phyloP scores from a whole-genome alignment of 441 rosid genomes.

The Aquilaria agallochum region DNA sequence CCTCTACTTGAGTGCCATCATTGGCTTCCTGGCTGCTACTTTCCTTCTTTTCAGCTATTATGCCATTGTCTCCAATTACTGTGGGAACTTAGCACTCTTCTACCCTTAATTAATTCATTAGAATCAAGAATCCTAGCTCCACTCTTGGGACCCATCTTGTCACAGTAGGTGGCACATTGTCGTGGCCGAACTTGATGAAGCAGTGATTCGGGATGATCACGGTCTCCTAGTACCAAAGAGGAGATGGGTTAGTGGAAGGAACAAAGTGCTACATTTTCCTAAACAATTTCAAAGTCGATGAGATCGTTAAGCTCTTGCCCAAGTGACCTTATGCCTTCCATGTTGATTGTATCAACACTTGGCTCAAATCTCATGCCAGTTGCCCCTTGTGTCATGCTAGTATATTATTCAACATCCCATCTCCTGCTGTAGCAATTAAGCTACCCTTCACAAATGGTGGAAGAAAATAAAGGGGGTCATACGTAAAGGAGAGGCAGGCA shows the following conservation, averaged over 20 bases:
- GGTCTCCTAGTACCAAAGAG: slow-evolving; percentile 54
- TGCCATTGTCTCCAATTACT: slow-evolving; percentile 63
- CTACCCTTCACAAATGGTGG: slow-evolving; percentile 11
- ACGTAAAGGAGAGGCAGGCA: no score
- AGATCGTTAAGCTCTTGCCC: slow-evolving; percentile 76
- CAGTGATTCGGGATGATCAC: slow-evolving; percentile 61
- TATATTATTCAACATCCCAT: slow-evolving; percentile 24
- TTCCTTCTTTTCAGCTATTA: slow-evolving; percentile 76
- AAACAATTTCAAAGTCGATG: slow-evolving; percentile 72
- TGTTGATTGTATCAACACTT: slow-evolving; percentile 76
- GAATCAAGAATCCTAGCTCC: slow-evolving; percentile 29
- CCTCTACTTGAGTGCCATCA: slow-evolving; percentile 72
- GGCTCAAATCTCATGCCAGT: slow-evolving; percentile 82
- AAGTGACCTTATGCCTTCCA: slow-evolving; percentile 85
- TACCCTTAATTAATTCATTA: slow-evolving; percentile 25
- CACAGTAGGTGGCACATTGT: slow-evolving; percentile 53
- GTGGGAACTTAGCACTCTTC: slow-evolving; percentile 28
- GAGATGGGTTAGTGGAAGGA: slow-evolving; percentile 51
- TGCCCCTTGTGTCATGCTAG: slow-evolving; percentile 90
- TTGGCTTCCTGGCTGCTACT: slow-evolving; percentile 68
- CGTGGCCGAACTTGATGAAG: slow-evolving; percentile 62
- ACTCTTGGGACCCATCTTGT: slow-evolving; percentile 33
- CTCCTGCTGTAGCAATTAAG: slow-evolving; percentile 12
- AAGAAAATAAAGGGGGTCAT: no score
- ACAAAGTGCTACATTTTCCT: slow-evolving; percentile 87